Evolutionary conservation across 2,329 filamentous ascomycete species (phyloP).

Genomic region (Exophiala xenobiotica): DNA sequence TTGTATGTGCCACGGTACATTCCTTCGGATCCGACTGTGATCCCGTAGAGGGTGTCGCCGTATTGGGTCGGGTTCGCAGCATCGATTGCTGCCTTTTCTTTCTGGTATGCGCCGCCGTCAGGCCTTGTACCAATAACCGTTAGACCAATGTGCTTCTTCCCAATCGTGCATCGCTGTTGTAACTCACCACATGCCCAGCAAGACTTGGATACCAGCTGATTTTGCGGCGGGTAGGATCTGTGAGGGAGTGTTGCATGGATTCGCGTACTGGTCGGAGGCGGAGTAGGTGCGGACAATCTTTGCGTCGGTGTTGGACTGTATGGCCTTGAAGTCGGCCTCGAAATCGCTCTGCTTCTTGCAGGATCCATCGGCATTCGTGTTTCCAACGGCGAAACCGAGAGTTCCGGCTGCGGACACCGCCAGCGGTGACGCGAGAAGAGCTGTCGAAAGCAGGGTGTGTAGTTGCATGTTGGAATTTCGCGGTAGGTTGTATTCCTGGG

Average conservation of each 20-base stretch:
- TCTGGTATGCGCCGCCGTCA: conserved; percentile 61
- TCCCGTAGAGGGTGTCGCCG: conserved; percentile 62
- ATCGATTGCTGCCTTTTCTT: conserved; percentile 60
- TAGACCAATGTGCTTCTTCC: conserved; percentile 1
- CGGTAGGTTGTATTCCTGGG: not conserved
- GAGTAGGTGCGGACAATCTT: conserved; percentile 66
- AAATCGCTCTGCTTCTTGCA: conserved; percentile 67
- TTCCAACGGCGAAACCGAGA: conserved; percentile 66
- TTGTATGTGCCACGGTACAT: conserved; percentile 69
- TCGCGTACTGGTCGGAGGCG: conserved; percentile 50
- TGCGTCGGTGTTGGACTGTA: conserved; percentile 51
- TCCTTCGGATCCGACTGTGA: conserved; percentile 70
- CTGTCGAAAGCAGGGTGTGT: conserved; percentile 40
- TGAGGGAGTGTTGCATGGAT: conserved; percentile 59
- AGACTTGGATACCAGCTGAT: conserved; percentile 63
- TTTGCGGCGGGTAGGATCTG: conserved; percentile 66
- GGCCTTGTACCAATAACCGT: conserved; percentile 47
- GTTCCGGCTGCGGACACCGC: conserved; percentile 54
- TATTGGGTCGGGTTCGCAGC: conserved; percentile 45
- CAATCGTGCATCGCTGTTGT: not conserved
- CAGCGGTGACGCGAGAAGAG: conserved; percentile 47
- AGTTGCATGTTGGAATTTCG: conserved; percentile 45
- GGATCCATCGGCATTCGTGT: conserved; percentile 58
- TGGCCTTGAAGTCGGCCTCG: conserved; percentile 62
- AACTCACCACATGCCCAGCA: conserved; percentile 67